These are phyloP conservation scores for Bocquillonia castaneifolia DNA, from an alignment of 441 rosid genomes.

Conservation along the genomic window DNA sequence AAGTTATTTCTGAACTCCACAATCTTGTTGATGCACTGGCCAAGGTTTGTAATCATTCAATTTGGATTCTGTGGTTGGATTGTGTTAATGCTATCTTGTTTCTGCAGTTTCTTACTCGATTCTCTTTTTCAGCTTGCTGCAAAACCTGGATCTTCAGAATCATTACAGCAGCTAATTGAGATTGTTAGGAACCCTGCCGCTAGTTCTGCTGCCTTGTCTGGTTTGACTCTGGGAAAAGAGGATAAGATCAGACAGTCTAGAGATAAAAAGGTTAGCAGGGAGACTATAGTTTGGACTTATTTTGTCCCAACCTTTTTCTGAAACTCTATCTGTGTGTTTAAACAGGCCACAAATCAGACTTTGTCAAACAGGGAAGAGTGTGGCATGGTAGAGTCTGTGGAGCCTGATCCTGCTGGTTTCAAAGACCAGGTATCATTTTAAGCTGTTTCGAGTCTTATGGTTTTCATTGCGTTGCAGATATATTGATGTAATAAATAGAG, in stretches of 20 bases:
- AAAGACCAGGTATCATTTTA: constrained; percentile 62
- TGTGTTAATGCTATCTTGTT: neutral
- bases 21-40: constrained; percentile 90
- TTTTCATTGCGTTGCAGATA: neutral
- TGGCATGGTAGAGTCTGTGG: constrained; percentile 45
- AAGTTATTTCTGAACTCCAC: constrained; percentile 91
- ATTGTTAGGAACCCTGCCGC: constrained; percentile 65
- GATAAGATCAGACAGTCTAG: constrained; percentile 58
- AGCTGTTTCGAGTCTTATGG: neutral
- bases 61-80: constrained; percentile 10
- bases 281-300: neutral
- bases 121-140: constrained; percentile 57
- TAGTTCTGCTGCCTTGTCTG: constrained; percentile 36
- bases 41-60: constrained; percentile 45
- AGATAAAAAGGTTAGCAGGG: constrained; percentile 60
- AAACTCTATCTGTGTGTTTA: constrained; percentile 23
- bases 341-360: constrained; percentile 47
- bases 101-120: constrained; percentile 16
- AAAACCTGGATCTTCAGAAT: constrained; percentile 78
- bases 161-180: constrained; percentile 81
- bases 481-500: neutral
- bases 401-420: constrained; percentile 79
- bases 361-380: constrained; percentile 52
- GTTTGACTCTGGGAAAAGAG: constrained; percentile 51
- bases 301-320: constrained; percentile 1